These are phyloP conservation scores for Nitzschia sp. DNA, from an alignment of 108 stramenopile species.

Conservation along the genomic window DNA sequence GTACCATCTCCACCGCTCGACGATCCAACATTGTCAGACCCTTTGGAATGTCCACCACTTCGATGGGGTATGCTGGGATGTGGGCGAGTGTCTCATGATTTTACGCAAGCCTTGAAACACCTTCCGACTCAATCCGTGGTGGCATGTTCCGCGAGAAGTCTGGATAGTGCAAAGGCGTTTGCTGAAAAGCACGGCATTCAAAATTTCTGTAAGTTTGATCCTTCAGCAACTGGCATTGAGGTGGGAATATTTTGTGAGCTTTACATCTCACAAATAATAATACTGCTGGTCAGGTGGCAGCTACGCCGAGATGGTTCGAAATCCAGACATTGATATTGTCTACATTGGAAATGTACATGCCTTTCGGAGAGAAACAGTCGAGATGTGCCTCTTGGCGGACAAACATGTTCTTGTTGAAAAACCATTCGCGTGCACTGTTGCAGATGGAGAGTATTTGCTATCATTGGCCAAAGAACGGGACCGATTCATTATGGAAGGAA, in stretches of 20 bases:
- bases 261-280: neutral
- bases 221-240: neutral
- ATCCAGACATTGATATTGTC: conserved; percentile 67
- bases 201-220: conserved; percentile 33
- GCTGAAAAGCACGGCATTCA: conserved; percentile 62
- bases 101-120: conserved; percentile 56
- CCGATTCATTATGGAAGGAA: conserved; percentile 83
- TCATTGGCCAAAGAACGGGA: conserved; percentile 63
- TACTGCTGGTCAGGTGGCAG: conserved; percentile 36
- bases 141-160: conserved; percentile 50
- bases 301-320: conserved; percentile 64
- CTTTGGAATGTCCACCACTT: conserved; percentile 57
- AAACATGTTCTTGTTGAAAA: conserved; percentile 86
- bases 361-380: conserved; percentile 51
- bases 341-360: conserved; percentile 64
- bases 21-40: conserved; percentile 37
- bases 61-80: conserved; percentile 74
- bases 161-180: conserved; percentile 45
- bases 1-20: conserved; percentile 54
- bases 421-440: conserved; percentile 64
- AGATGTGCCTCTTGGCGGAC: conserved; percentile 45
- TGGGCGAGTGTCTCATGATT: conserved; percentile 68
- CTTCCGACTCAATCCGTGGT: conserved; percentile 49
- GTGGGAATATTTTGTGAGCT: neutral
- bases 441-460: conserved; percentile 66